These are phyloP conservation scores for Ophiostoma triangulosporum DNA, from an alignment of 2,329 filamentous ascomycete genomes.

Conservation along the genomic window DNA sequence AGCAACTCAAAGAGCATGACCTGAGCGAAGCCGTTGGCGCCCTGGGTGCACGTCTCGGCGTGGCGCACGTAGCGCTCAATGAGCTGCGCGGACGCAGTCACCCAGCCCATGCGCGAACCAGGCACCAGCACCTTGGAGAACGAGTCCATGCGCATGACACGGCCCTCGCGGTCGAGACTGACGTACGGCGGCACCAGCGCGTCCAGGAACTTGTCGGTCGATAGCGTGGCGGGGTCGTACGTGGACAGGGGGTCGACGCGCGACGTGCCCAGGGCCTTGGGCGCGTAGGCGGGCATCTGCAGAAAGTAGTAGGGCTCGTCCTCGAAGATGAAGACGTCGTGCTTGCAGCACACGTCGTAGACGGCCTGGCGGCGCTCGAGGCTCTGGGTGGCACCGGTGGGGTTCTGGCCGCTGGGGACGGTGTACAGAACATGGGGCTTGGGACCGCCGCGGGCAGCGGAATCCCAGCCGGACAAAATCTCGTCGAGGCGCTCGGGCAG, in stretches of 20 bases:
- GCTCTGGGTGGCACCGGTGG: conserved; percentile 73
- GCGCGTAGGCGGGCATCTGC: conserved; percentile 65
- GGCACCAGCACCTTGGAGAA: conserved; percentile 87
- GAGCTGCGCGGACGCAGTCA: conserved; percentile 75
- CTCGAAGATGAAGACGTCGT: conserved; percentile 78
- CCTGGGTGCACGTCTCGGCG: conserved; percentile 73
- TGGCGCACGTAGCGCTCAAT: conserved; percentile 71
- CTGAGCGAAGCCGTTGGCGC: conserved; percentile 74
- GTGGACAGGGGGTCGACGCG: background rate
- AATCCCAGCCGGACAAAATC: conserved; percentile 37
- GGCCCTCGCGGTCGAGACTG: conserved; percentile 71
- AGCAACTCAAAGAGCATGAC: conserved; percentile 76
- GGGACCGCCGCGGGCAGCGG: conserved; percentile 25
- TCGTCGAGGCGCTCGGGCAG: conserved; percentile 38
- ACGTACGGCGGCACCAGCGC: conserved; percentile 62
- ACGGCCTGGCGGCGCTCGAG: conserved; percentile 53
- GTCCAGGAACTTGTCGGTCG: conserved; percentile 53
- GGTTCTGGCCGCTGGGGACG: conserved; percentile 72
- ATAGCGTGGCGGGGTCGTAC: background rate
- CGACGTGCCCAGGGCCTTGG: conserved; percentile 17
- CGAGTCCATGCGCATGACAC: conserved; percentile 81
- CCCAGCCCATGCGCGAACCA: conserved; percentile 72
- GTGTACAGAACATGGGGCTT: conserved; percentile 46
- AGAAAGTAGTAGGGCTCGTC: conserved; percentile 94
- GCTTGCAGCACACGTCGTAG: conserved; percentile 67